Evolutionary conservation across 495 filamentous ascomycete species (phyloP), one percentile per base, ranked within the genome.

Genomic region (Glonium stellatum): DNA sequence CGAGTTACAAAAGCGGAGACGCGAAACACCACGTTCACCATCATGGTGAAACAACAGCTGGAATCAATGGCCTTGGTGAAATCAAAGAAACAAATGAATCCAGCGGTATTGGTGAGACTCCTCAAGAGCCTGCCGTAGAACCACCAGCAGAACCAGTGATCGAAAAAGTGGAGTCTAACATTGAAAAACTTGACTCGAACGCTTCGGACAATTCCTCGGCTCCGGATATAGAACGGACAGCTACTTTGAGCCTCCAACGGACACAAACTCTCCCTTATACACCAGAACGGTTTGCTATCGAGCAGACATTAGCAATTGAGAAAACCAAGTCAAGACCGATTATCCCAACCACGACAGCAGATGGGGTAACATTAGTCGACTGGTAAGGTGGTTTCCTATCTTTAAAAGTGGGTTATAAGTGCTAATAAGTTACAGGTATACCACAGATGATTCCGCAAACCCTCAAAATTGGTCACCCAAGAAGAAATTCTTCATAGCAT

Each of bases 381-480:
- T 83, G 81, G 81, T 55, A 36, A 37, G 5, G 0, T 12, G 4
- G 12, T 31, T 23, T 0, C 6, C 21, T 21, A 34, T 18, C 1
- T 37, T 19, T 31, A 54, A 21, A n/a, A 31, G 23, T 22, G 1
- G 6, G 18, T 12, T 31, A 1, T 0, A 31, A 1, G n/a, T 54
- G 50, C 12, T 37, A 18, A 55, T 23, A 18, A 39, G 9, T 37
- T 31, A 37, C 15, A 55, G 53, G 53, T 81, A 82, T 61, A 75
- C 71, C 42, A 76, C 77, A 4, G 74, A 79, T 39, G 81, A 82
- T 62, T 63, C 70, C 9, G 79, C 72, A 4, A 82, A 84, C 53
- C 81, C 81, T 1, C 77, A 81, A 42, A 83, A 82, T 53, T 84
- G 81, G 81, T 72, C 75, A 1, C 69, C 67, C 39, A 39, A 6